Conservation (phyloP, 2,329 filamentous ascomycete genomes). For the Microsporum audouinii region DNA sequence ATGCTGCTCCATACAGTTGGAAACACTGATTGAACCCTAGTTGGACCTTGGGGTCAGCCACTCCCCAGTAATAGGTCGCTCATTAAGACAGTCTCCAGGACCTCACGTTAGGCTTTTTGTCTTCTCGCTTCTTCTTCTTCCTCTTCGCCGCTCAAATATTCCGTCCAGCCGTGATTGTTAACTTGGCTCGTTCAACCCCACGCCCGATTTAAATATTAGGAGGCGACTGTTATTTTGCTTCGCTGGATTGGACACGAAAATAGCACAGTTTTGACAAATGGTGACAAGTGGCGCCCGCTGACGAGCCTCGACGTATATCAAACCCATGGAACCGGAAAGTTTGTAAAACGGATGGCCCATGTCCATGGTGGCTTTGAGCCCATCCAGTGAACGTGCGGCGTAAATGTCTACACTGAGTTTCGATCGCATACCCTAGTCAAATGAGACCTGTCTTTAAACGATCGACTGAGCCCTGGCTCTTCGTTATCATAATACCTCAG, state of each 20-base stretch:
- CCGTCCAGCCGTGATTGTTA: not conserved
- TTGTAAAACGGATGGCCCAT: not conserved
- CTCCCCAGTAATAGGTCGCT: not conserved
- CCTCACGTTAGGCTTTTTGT: not conserved
- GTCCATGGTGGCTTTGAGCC: not conserved
- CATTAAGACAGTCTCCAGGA: not conserved
- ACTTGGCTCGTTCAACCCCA: not conserved
- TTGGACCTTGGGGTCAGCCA: not conserved
- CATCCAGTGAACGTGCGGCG: not conserved
- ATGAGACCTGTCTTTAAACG: conserved; percentile 3
- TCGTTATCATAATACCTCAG: not conserved
- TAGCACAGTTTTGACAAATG: not conserved
- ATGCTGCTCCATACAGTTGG: conserved; percentile 1
- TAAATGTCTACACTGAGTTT: not conserved
- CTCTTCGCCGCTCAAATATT: not conserved
- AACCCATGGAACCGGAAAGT: conserved; percentile 5
- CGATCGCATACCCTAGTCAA: not conserved
- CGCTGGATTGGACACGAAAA: not conserved
- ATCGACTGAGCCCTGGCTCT: not conserved
- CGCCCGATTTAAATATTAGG: not conserved
- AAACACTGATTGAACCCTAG: not conserved
- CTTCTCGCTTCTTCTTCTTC: not conserved
- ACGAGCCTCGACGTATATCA: not conserved
- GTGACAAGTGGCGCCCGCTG: not conserved
- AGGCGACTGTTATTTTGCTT: not conserved